Conservation (phyloP, 2,329 filamentous ascomycete genomes). For the Knoxdaviesia proteae region DNA sequence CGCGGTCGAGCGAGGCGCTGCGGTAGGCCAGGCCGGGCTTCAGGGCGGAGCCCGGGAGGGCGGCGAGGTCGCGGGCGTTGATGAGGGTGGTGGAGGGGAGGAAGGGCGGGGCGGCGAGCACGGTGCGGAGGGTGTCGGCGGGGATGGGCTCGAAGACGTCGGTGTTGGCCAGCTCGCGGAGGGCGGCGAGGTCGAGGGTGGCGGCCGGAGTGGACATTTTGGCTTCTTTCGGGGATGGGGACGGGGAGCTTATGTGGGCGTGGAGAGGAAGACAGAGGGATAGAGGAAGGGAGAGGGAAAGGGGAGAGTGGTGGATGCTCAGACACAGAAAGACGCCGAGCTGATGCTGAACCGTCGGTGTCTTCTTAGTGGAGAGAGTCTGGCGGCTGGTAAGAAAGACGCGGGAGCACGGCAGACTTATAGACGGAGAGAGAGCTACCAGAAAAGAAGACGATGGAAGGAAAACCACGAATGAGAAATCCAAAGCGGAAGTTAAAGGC, state of each 20-base stretch:
- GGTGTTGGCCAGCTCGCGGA: constrained; percentile 14
- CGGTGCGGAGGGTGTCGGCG: constrained; percentile 10
- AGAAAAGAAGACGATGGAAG: no score
- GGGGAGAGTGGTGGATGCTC: not conserved
- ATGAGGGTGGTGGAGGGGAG: constrained; percentile 23
- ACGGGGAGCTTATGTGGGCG: not conserved
- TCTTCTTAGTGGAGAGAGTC: no score
- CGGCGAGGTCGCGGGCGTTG: constrained; percentile 30
- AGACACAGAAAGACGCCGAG: not conserved
- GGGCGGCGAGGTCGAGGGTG: constrained; percentile 11
- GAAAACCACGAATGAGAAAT: no score
- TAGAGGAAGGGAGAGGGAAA: not conserved
- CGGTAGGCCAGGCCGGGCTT: constrained; percentile 22
- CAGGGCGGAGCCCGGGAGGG: constrained; percentile 19
- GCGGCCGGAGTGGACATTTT: constrained; percentile 8
- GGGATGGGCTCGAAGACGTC: constrained; percentile 13
- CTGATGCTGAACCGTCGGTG: not conserved
- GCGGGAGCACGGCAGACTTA: no score
- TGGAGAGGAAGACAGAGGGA: not conserved
- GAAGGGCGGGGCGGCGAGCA: constrained; percentile 23
- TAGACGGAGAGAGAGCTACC: no score
- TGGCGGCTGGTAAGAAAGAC: no score
- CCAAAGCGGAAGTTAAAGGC: no score
- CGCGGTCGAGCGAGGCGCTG: constrained; percentile 20
- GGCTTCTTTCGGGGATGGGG: no score